Evolutionary conservation across 108 stramenopile species (phyloP).

Genomic region (Cyclostephanos invisitatus): DNA sequence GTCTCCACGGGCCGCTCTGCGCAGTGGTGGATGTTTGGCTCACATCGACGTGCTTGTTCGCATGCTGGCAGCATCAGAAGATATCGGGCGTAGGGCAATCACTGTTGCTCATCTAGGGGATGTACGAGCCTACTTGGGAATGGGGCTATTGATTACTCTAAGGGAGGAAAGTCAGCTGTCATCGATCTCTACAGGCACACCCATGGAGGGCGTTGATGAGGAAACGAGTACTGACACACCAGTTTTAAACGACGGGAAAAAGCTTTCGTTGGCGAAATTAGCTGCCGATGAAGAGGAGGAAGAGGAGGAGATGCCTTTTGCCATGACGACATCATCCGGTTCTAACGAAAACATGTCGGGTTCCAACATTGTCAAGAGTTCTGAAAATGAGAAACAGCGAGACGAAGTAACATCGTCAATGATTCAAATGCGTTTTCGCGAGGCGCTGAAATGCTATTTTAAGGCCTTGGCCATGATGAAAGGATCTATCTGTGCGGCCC

Average conservation of each 20-base stretch:
- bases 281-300: slow-evolving; percentile 59
- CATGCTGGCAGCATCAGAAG: slow-evolving; percentile 84
- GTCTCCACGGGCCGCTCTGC: slow-evolving; percentile 36
- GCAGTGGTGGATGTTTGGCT: slow-evolving; percentile 52
- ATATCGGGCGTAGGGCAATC: slow-evolving; percentile 84
- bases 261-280: slow-evolving; percentile 23
- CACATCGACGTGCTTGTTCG: slow-evolving; percentile 67
- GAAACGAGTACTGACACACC: slow-evolving; percentile 39
- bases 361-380: slow-evolving; percentile 26
- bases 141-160: slow-evolving; percentile 63
- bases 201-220: slow-evolving; percentile 83
- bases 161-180: slow-evolving; percentile 51
- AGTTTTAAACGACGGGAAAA: slow-evolving; percentile 6
- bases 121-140: slow-evolving; percentile 76
- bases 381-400: slow-evolving; percentile 20
- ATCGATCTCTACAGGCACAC: slow-evolving; percentile 52
- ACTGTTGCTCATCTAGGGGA: slow-evolving; percentile 90
- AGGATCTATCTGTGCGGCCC: slow-evolving; percentile 70
- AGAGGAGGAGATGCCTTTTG: slow-evolving; percentile 88
- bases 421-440: slow-evolving; percentile 66
- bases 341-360: slow-evolving; percentile 28
- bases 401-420: slow-evolving; percentile 52
- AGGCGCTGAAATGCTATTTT: slow-evolving; percentile 80
- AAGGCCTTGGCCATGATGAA: slow-evolving; percentile 86
- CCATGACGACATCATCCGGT: slow-evolving; percentile 48